Percentiles rank a stretch among this genome's conserved stretches.
Conservation (phyloP, 2,329 filamentous ascomycete genomes). For the Setomelanomma holmii region DNA sequence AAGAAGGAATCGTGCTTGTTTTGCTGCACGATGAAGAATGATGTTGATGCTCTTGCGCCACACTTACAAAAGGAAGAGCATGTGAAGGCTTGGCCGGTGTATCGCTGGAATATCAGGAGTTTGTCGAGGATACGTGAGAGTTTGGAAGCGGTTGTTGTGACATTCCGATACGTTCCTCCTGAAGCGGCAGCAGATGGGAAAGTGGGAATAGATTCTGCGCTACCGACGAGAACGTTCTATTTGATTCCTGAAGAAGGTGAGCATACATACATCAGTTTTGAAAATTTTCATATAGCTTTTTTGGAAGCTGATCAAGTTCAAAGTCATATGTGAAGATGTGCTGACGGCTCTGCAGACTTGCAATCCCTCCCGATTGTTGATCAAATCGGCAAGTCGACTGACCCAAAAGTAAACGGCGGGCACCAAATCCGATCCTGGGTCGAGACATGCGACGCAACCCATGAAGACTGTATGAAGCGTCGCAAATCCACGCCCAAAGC, state of each 20-base stretch:
- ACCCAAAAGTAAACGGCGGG: constrained; percentile 5
- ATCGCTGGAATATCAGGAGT: constrained; percentile 28
- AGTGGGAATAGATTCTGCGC: neutral
- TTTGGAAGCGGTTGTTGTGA: constrained; percentile 21
- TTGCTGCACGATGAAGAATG: constrained; percentile 17
- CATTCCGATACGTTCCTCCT: constrained; percentile 21
- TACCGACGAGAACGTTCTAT: constrained; percentile 24
- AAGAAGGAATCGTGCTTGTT: constrained; percentile 11
- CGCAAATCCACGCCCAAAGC: constrained; percentile 7
- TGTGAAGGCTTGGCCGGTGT: constrained; percentile 13
- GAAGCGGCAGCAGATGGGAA: neutral
- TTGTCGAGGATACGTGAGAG: constrained; percentile 21
- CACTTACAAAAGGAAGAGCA: constrained; percentile 9
- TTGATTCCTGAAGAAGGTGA: constrained; percentile 23
- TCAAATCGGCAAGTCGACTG: constrained; percentile 14
- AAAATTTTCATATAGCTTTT: no score
- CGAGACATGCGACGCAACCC: constrained; percentile 20
- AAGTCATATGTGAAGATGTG: neutral
- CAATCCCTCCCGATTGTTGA: constrained; percentile 10
- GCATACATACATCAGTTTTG: neutral
- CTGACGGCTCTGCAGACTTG: constrained; percentile 3
- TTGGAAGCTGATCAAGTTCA: no score
- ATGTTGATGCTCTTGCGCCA: constrained; percentile 15
- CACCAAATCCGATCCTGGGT: constrained; percentile 21
- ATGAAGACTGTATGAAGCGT: constrained; percentile 24